Evolutionary conservation across 352 stramenopile genomes (phyloP).

Genomic region (Phytophthora ohioensis): DNA sequence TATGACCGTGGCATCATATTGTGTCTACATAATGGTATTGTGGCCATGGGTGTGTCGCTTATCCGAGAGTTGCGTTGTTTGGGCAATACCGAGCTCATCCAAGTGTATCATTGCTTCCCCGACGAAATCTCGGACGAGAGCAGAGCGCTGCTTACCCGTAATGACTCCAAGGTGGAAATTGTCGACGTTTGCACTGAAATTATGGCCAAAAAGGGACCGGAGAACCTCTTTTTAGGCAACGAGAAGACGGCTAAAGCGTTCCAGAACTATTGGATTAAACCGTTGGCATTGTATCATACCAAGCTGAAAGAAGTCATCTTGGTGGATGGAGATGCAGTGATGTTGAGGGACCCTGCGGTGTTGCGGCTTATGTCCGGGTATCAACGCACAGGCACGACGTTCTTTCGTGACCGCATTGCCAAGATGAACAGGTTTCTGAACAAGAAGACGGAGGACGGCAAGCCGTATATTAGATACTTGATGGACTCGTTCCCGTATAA

Average conservation of each 20-base stretch:
- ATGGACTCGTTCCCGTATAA: conserved; percentile 58
- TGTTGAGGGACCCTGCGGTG: conserved; percentile 50
- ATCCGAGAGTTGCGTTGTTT: conserved; percentile 55
- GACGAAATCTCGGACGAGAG: conserved; percentile 53
- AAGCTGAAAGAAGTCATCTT: conserved; percentile 57
- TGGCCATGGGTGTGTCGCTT: conserved; percentile 62
- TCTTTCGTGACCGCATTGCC: conserved; percentile 72
- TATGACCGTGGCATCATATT: conserved; percentile 45
- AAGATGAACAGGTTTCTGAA: conserved; percentile 47
- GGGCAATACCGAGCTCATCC: conserved; percentile 33
- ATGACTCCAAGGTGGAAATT: conserved; percentile 64
- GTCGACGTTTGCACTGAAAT: conserved; percentile 66
- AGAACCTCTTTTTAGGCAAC: conserved; percentile 41
- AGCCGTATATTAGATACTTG: conserved; percentile 47
- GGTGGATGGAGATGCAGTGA: conserved; percentile 64
- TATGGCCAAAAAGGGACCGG: conserved; percentile 32
- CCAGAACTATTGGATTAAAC: conserved; percentile 71
- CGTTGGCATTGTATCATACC: conserved; percentile 63
- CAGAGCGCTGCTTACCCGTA: conserved; percentile 44
- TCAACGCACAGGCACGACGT: conserved; percentile 55
- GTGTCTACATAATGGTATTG: conserved; percentile 52
- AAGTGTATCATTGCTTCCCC: conserved; percentile 37
- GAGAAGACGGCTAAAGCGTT: conserved; percentile 43
- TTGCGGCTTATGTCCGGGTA: conserved; percentile 52
- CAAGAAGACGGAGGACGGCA: conserved; percentile 41